Base-by-base conservation (phyloP, 768 basidiomycete genomes). In the Leccinum longicurvipes region DNA sequence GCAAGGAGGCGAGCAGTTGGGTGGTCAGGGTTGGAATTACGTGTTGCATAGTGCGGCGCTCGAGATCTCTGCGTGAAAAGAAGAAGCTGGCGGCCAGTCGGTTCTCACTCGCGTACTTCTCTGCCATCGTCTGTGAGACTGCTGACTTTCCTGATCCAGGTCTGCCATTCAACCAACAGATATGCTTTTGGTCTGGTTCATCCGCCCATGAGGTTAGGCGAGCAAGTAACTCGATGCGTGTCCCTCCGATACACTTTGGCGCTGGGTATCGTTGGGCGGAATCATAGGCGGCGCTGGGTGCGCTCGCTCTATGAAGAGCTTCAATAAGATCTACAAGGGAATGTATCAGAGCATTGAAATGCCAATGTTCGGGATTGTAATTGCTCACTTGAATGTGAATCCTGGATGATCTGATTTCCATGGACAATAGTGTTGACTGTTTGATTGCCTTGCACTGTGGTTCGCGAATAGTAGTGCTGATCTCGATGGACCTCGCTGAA, bases 31-130 rank as follows among this genome's bases (percentile, higher is more conserved):
- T 72, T 1, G 73, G 57, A 8, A 74, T 50, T 5, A 76, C 58
- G 11, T 60, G 58, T 27, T 53, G 59, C 3, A 62, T 64, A 9
- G 61, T 60, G 1, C 62, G 64, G 11, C 71, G 60, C 24, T 60
- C 64, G 9, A 58, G 44, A 32, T 68, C 67, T 14, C 63, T 60
- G n/a, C 67, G 58, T 0, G 68, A 73, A 60, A 75, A 73, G 57
- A 75, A 75, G 60, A 73, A 76, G 47, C 68, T 70, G 0, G 69
- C 72, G 28, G 68, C 69, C 10, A 74, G 64, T 6, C 66, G 64
- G 15, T 49, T 17, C 53, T 58, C 29, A 24, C 23, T 31, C 42
- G 55, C 52, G 41, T 61, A 67, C 28, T 58, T 66, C 55, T 73
- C 62, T 12, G 71, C 67, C 1, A 73, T 57, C 0, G 71, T 70